Evolutionary conservation across 306 rosid species (phyloP).

Genomic region (Cicer arietinum): DNA sequence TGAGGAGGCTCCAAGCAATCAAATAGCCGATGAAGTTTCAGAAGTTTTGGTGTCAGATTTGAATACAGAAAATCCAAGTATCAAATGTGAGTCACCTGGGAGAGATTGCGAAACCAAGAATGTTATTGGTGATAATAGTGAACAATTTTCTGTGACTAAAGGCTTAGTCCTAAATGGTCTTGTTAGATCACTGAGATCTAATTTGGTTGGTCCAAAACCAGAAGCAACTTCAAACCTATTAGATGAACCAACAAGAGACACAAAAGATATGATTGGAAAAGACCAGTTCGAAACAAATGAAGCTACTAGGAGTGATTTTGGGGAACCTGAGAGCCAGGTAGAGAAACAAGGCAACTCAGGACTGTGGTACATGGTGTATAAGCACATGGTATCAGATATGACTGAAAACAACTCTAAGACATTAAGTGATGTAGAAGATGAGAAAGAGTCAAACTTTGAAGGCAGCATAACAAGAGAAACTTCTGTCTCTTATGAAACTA

Average conservation of each 20-base stretch:
- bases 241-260: slow-evolving; percentile 38
- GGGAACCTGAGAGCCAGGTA: slow-evolving; percentile 43
- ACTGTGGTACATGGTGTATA: slow-evolving; percentile 79
- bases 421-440: slow-evolving; percentile 43
- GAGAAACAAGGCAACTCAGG: slow-evolving; percentile 59
- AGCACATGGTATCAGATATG: slow-evolving; percentile 77
- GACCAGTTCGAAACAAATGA: slow-evolving; percentile 30
- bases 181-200: slow-evolving; percentile 48
- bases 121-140: slow-evolving; percentile 37
- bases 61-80: slow-evolving; percentile 40
- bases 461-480: slow-evolving; percentile 21
- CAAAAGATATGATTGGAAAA: slow-evolving; percentile 41
- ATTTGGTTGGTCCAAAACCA: slow-evolving; percentile 54
- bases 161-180: slow-evolving; percentile 47
- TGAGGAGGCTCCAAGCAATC: slow-evolving; percentile 50
- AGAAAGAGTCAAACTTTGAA: slow-evolving; percentile 40
- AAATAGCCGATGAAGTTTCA: slow-evolving; percentile 45
- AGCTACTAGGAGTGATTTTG: slow-evolving; percentile 39
- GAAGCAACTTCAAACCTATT: slow-evolving; percentile 38
- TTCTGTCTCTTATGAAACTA: slow-evolving; percentile 40
- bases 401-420: slow-evolving; percentile 52
- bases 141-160: slow-evolving; percentile 40
- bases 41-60: slow-evolving; percentile 31
- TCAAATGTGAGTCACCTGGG: slow-evolving; percentile 39
- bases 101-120: slow-evolving; percentile 44